phyloP scores from a whole-genome alignment of 768 basidiomycete genomes.

The Hericium coralloides region DNA sequence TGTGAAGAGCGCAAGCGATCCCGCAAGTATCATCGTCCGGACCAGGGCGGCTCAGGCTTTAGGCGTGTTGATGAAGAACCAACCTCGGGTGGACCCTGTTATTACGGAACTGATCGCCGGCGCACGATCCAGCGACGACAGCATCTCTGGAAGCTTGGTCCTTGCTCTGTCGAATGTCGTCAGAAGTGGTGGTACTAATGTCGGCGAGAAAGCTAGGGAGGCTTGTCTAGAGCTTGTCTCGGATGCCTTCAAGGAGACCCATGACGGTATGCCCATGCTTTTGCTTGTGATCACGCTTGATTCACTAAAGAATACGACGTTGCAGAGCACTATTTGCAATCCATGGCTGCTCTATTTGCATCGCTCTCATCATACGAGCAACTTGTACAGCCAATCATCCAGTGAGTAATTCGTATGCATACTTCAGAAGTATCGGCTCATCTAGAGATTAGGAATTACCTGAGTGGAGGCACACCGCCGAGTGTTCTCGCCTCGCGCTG shows the following conservation, averaged over 20 bases:
- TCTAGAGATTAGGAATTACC: constrained; percentile 37
- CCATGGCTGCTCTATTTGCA: constrained; percentile 53
- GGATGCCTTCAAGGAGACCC: constrained; percentile 69
- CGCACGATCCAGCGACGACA: constrained; percentile 51
- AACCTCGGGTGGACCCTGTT: constrained; percentile 89
- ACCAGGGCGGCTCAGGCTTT: constrained; percentile 77
- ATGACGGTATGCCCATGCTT: constrained; percentile 41
- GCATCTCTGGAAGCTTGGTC: constrained; percentile 67
- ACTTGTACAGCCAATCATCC: constrained; percentile 54
- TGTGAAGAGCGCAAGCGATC: constrained; percentile 84
- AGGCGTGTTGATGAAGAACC: constrained; percentile 83
- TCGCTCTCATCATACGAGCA: constrained; percentile 57
- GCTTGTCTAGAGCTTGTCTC: constrained; percentile 64
- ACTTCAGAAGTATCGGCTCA: background rate
- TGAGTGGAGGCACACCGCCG: constrained; percentile 60
- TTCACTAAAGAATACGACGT: background rate
- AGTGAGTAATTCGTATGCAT: constrained; percentile 35
- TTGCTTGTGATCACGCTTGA: background rate
- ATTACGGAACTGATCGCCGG: constrained; percentile 75
- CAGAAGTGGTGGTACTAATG: constrained; percentile 56
- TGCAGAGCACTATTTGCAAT: constrained; percentile 61
- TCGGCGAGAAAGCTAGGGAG: constrained; percentile 70
- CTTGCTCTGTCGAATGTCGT: constrained; percentile 72
- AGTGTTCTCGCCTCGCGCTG: constrained; percentile 53
- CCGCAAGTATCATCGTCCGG: constrained; percentile 69